Percentiles rank a stretch among this genome's conserved stretches.
These are phyloP conservation scores for Euryodendron excelsum DNA, from an alignment of 148 eudicot genomes.

Conservation along the genomic window DNA sequence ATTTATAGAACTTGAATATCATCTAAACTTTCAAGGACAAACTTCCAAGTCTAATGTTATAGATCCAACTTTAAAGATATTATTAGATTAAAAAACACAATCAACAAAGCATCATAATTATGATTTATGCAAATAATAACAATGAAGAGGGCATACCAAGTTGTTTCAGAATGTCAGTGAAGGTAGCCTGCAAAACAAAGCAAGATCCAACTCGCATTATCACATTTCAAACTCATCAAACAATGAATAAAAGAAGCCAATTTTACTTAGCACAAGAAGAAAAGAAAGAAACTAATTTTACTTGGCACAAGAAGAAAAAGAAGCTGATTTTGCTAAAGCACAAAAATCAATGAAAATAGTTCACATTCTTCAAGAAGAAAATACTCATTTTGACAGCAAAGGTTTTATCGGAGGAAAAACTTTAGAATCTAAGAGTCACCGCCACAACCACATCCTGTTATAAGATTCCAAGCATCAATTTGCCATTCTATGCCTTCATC, in stretches of 20 bases:
- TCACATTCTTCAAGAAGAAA: neutral
- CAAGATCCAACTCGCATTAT: neutral
- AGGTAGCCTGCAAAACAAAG: conserved; percentile 75
- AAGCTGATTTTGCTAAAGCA: neutral
- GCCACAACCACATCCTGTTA: neutral
- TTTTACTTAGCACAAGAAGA: neutral
- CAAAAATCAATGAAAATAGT: neutral
- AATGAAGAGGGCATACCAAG: conserved; percentile 55
- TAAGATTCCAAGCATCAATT: neutral
- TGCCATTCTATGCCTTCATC: neutral
- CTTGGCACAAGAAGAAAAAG: no score
- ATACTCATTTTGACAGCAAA: neutral
- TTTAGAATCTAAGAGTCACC: neutral
- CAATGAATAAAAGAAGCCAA: neutral
- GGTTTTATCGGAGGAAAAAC: neutral
- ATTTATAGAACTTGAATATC: neutral
- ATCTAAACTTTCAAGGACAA: neutral
- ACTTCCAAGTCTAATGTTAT: neutral
- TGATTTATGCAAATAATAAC: neutral
- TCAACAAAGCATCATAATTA: neutral
- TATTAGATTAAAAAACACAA: neutral
- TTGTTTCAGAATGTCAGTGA: conserved; percentile 84
- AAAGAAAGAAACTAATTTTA: neutral
- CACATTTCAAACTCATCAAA: neutral
- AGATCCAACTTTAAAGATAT: neutral